Percentiles rank a stretch among this genome's conserved stretches.
Conservation (phyloP, 495 filamentous ascomycete genomes). For the Daldinia concentrica region DNA sequence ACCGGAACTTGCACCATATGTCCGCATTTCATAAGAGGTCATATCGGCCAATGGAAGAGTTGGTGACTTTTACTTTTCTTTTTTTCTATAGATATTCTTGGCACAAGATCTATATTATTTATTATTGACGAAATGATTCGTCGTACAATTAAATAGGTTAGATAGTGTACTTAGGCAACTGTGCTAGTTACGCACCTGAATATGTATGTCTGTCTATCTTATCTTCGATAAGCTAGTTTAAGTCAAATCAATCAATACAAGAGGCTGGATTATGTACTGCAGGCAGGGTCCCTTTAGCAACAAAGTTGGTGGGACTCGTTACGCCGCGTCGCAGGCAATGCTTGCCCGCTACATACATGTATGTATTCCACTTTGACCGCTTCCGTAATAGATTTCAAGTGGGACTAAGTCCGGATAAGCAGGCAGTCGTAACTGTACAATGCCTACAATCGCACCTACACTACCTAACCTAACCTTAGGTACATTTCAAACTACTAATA, state of each 20-base stretch:
- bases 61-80: conserved; percentile 10
- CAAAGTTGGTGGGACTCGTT: not conserved
- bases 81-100: conserved; percentile 4
- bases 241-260: conserved; percentile 18
- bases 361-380: conserved; percentile 38
- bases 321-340: not conserved
- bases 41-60: conserved; percentile 14
- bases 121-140: conserved; percentile 7
- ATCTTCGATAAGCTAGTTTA: conserved; percentile 34
- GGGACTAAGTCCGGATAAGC: conserved; percentile 32
- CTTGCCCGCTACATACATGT: not conserved
- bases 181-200: conserved; percentile 12
- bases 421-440: conserved; percentile 5
- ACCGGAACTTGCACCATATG: conserved; percentile 10
- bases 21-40: conserved; percentile 10
- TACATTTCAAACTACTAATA: not conserved
- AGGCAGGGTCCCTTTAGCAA: conserved; percentile 12
- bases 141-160: too few species aligned
- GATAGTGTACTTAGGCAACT: conserved; percentile 28
- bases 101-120: conserved; percentile 20
- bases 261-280: not conserved
- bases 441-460: not conserved
- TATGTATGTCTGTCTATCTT: conserved; percentile 21
- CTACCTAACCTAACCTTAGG: not conserved
- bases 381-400: conserved; percentile 29